Base-by-base conservation (phyloP, 768 basidiomycete species). In the Boletus rufocinnamomeus region DNA sequence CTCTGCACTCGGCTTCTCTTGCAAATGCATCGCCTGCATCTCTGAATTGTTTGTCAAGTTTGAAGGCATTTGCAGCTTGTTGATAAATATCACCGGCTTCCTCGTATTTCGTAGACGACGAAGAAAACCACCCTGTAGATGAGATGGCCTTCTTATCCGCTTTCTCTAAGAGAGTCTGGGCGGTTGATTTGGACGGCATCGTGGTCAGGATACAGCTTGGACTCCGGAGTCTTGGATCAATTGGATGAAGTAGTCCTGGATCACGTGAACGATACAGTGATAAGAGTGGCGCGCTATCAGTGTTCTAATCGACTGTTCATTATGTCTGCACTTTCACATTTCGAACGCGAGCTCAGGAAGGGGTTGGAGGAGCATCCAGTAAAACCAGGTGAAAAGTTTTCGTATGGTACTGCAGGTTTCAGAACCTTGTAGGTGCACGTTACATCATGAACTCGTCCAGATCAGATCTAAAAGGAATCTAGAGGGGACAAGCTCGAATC, bases 1-100 rank as follows among this genome's bases (percentile, higher is more conserved):
- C 88, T 65, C 95, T 84, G 73, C 95, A 97, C 66, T 98, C 95
- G 1, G 96, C 97, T 70, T 98, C 97, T 63, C 89, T 84, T 43
- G 93, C 84, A 70, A 95, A 96, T 16, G 91, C 85, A 74, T 95
- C 91, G 4, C 97, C 97, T 1, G 93, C 91, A 62, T 93, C 91
- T 71, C 87, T 90, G 79, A 93, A 98, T 57, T 83, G 79, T 72
- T 95, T 94, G 71, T 98, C 95, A 59, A 97, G 80, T 76, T 92
- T 92, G 82, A 89, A 97, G 25, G 87, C 78, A 74, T 97, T 98
- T 53, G 93, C 96, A 16, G 96, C 95, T 72, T 95, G 89, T 69
- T 92, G 90, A 75, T 90, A 98, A 21, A 98, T 81, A 75, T 98
- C 96, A 49, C 93, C 95, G 4, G 95, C 95, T 72, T 98, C 96